These are phyloP conservation scores for Alternaria ethzedia DNA, from an alignment of 2,329 filamentous ascomycete species.

Conservation along the genomic window DNA sequence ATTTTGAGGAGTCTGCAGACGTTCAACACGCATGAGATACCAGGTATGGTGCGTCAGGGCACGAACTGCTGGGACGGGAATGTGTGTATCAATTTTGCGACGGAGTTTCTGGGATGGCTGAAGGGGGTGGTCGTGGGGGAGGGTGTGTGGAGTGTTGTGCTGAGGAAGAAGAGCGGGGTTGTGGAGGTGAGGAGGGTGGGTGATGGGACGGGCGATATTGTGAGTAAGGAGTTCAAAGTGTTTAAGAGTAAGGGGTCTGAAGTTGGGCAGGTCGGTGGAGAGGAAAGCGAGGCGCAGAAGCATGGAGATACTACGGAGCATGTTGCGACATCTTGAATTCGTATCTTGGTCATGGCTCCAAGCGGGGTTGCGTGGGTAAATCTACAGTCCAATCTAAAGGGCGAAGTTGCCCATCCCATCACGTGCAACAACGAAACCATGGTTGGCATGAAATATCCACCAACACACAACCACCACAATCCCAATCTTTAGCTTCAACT, in stretches of 20 bases:
- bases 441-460: neutral
- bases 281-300: neutral
- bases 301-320: no score
- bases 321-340: neutral
- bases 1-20: constrained; percentile 76
- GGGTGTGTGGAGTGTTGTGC: constrained; percentile 81
- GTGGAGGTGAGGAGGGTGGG: constrained; percentile 79
- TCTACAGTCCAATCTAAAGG: neutral
- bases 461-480: neutral
- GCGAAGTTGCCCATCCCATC: neutral
- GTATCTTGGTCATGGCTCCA: neutral
- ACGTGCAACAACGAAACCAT: neutral
- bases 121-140: constrained; percentile 66
- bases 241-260: constrained; percentile 57
- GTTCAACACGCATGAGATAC: constrained; percentile 79
- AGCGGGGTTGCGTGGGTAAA: fast-evolving
- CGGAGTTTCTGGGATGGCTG: constrained; percentile 77
- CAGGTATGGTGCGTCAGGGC: constrained; percentile 73
- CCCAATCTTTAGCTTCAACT: neutral
- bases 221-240: constrained; percentile 77
- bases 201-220: constrained; percentile 77
- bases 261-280: neutral
- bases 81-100: constrained; percentile 89
- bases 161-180: constrained; percentile 64
- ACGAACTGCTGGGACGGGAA: constrained; percentile 86